These are phyloP conservation scores for Diaporthe vexans DNA, from an alignment of 2,329 filamentous ascomycete species.

Conservation along the genomic window DNA sequence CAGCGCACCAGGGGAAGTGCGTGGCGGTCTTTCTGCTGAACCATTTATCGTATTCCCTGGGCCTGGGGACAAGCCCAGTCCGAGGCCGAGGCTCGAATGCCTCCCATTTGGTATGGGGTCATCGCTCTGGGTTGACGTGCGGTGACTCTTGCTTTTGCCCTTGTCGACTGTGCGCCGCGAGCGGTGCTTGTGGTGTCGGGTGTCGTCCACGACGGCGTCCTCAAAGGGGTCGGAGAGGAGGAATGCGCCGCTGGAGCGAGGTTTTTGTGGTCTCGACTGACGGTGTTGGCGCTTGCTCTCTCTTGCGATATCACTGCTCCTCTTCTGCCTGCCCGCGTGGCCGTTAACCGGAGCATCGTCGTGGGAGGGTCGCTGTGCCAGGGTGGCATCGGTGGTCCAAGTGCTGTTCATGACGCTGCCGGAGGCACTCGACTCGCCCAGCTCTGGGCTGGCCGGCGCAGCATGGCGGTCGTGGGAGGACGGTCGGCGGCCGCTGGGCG, in stretches of 20 bases:
- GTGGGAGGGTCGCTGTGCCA: slow-evolving; percentile 42
- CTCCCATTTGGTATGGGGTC: slow-evolving; percentile 20
- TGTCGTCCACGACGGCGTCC: slow-evolving; percentile 50
- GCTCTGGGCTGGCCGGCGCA: slow-evolving; percentile 54
- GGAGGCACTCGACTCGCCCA: slow-evolving; percentile 60
- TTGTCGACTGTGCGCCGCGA: slow-evolving; percentile 37
- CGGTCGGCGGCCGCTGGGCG: slow-evolving; percentile 12
- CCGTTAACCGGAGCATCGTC: slow-evolving; percentile 25
- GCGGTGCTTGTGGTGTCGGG: slow-evolving; percentile 45
- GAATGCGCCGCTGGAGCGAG: slow-evolving; percentile 64
- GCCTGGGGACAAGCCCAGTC: slow-evolving; percentile 12
- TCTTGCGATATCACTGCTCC: not conserved
- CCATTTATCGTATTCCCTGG: slow-evolving; percentile 21
- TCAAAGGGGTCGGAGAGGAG: slow-evolving; percentile 61
- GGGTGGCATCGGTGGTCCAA: slow-evolving; percentile 40
- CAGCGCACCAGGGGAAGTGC: slow-evolving; percentile 30
- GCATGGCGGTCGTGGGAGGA: slow-evolving; percentile 28
- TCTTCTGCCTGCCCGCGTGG: not conserved
- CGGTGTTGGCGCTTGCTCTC: slow-evolving; percentile 39
- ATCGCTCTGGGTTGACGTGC: slow-evolving; percentile 23
- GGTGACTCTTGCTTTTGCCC: slow-evolving; percentile 39
- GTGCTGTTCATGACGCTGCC: slow-evolving; percentile 47
- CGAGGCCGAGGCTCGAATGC: slow-evolving; percentile 29
- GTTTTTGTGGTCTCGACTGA: slow-evolving; percentile 54
- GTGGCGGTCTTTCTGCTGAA: slow-evolving; percentile 29